Percentiles rank a stretch among this genome's conserved stretches.
These are phyloP conservation scores for Fusarium sp. DNA, from an alignment of 2,329 filamentous ascomycete genomes.

Conservation along the genomic window DNA sequence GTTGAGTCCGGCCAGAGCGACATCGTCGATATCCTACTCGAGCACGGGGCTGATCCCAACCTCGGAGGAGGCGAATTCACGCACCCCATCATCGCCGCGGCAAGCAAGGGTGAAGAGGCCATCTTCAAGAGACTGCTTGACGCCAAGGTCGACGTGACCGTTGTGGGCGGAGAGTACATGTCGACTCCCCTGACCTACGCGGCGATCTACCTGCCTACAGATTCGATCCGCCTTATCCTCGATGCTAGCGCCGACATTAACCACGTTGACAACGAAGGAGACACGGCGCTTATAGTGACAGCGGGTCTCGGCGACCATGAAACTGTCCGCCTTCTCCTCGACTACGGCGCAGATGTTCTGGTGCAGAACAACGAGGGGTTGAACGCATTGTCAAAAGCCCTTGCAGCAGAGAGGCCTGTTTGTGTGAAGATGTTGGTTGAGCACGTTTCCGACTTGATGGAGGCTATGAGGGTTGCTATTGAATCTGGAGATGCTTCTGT, in stretches of 20 bases:
- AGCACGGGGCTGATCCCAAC: slow-evolving; percentile 55
- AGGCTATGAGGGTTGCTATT: slow-evolving; percentile 28
- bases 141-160: slow-evolving; percentile 54
- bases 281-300: slow-evolving; percentile 57
- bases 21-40: slow-evolving; percentile 55
- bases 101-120: slow-evolving; percentile 51
- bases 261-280: slow-evolving; percentile 51
- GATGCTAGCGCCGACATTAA: slow-evolving; percentile 57
- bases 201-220: slow-evolving; percentile 51
- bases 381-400: slow-evolving; percentile 27
- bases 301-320: slow-evolving; percentile 50
- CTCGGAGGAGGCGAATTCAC: slow-evolving; percentile 52
- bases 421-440: slow-evolving; percentile 53
- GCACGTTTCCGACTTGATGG: slow-evolving; percentile 41
- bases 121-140: slow-evolving; percentile 55
- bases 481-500: slow-evolving; percentile 24
- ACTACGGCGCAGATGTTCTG: slow-evolving; percentile 28
- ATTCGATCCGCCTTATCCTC: slow-evolving; percentile 51
- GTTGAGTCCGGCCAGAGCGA: slow-evolving; percentile 53
- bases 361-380: background rate
- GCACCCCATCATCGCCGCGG: slow-evolving; percentile 56
- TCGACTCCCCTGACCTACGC: slow-evolving; percentile 56
- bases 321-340: slow-evolving; percentile 25
- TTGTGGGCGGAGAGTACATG: slow-evolving; percentile 52
- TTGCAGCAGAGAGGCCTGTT: slow-evolving; percentile 9